Evolutionary conservation across 83 land plant species (phyloP), one percentile per base, ranked within the genome.

Genomic region (Picea abies): DNA sequence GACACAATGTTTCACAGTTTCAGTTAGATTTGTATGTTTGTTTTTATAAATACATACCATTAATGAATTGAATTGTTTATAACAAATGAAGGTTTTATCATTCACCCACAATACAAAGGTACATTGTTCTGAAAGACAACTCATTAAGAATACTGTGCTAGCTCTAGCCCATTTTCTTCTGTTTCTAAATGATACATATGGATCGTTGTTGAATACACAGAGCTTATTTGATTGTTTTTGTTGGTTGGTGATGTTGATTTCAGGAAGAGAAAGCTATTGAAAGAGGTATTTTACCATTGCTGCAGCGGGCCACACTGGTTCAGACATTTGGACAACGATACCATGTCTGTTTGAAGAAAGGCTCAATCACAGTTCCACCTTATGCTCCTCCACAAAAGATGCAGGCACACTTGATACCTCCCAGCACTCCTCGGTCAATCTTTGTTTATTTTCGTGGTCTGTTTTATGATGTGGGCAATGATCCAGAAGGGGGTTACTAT

Each of bases 321-420:
- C 97, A 95, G 80, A 95, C 97, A 37, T 93, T 95, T 86, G 97
- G 97, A 75, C 94, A 94, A 63, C 67, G 90, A 35, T 93, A 94
- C 83, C 96, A 94, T 84, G 96, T 92, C 64, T 94, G 96, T 85
- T 87, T 94, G 83, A 94, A 94, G 65, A 95, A 94, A 11, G 93
- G 93, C 11, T 94, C 96, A 32, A 94, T 94, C 64, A 91, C 90
- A 9, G 86, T 94, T 66, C 97, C 95, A 75, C 97, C 97, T 3
- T 94, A 92, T 86, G 96, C 96, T 23, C 97, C 97, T 63, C 97
- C 97, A 2, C 97, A 94, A 84, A 94, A 94, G 83, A 94, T 94
- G 95, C 91, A 94, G 81, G 77, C 90, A 29, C 97, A 93, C 76
- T 83, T 94, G 79, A 92, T 94, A 80, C 93, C 97, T 47, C 95